Conservation (phyloP, 1,284 basidiomycete species). For the Ganoderma multipileum region DNA sequence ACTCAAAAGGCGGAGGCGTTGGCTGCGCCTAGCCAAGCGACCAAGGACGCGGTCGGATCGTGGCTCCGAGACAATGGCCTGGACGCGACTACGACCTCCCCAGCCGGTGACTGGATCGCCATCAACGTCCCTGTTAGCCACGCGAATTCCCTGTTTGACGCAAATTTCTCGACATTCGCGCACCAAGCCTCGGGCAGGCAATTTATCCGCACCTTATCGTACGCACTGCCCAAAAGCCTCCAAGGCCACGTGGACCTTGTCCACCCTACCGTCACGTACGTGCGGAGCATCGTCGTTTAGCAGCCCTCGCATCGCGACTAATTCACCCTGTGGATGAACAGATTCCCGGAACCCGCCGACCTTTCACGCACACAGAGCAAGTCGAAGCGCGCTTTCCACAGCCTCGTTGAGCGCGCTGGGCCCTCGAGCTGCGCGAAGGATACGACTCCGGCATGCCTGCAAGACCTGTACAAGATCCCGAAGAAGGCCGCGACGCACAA, state of each 20-base stretch:
- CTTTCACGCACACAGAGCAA: not conserved
- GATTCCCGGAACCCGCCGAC: too few relatives aligned
- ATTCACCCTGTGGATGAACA: too few relatives aligned
- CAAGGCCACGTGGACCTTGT: constrained; percentile 43
- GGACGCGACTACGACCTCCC: constrained; percentile 34
- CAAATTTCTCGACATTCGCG: constrained; percentile 42
- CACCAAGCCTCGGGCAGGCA: constrained; percentile 38
- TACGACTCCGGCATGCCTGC: constrained; percentile 61
- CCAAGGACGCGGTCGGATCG: constrained; percentile 40
- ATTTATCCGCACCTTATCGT: constrained; percentile 42
- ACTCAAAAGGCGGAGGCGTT: too few relatives aligned
- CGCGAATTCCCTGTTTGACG: constrained; percentile 42
- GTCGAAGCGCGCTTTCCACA: not conserved
- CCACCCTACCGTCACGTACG: constrained; percentile 41
- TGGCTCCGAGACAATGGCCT: constrained; percentile 46
- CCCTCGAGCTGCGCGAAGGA: constrained; percentile 43
- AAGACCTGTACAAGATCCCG: constrained; percentile 54
- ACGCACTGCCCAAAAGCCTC: constrained; percentile 43
- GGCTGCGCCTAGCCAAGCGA: constrained; percentile 42
- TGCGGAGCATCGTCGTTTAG: not conserved
- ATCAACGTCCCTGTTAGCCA: constrained; percentile 44
- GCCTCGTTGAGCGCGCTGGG: constrained; percentile 14
- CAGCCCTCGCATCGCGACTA: too few relatives aligned
- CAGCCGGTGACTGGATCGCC: constrained; percentile 48
- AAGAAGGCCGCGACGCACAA: constrained; percentile 51